Evolutionary conservation across 257 asterid species (phyloP).

Genomic region (Plantago elongata): DNA sequence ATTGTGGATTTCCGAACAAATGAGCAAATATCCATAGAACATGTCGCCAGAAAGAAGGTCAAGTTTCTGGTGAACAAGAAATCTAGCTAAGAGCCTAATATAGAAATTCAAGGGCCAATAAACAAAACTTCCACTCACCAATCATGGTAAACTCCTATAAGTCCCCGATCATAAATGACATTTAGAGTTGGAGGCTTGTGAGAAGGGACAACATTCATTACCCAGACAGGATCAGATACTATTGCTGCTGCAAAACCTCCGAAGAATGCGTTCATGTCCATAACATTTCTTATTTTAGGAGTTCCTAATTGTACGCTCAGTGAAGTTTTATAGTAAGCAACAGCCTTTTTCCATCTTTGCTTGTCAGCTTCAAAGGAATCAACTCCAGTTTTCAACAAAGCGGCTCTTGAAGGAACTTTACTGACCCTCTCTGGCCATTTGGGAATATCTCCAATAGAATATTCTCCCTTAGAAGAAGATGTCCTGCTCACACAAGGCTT

Average conservation of each 20-base stretch:
- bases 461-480: conserved; percentile 56
- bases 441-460: conserved; percentile 69
- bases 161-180: conserved; percentile 91
- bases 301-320: conserved; percentile 74
- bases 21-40: background rate
- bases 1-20: background rate
- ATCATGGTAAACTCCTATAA: conserved; percentile 85
- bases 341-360: conserved; percentile 69
- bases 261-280: conserved; percentile 98
- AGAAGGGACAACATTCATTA: conserved; percentile 92
- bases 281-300: conserved; percentile 73
- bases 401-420: conserved; percentile 71
- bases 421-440: conserved; percentile 82
- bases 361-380: conserved; percentile 86
- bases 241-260: conserved; percentile 95
- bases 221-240: conserved; percentile 84
- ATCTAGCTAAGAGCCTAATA: background rate
- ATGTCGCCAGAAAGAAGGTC: background rate
- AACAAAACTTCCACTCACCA: conserved; percentile 51
- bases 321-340: conserved; percentile 72
- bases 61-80: background rate
- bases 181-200: conserved; percentile 68
- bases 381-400: conserved; percentile 51
- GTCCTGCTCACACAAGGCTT: conserved; percentile 76
- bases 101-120: background rate